Evolutionary conservation across 805 yeast genomes (phyloP), one percentile per base, ranked within the genome.

Genomic region (Candida caryicola): DNA sequence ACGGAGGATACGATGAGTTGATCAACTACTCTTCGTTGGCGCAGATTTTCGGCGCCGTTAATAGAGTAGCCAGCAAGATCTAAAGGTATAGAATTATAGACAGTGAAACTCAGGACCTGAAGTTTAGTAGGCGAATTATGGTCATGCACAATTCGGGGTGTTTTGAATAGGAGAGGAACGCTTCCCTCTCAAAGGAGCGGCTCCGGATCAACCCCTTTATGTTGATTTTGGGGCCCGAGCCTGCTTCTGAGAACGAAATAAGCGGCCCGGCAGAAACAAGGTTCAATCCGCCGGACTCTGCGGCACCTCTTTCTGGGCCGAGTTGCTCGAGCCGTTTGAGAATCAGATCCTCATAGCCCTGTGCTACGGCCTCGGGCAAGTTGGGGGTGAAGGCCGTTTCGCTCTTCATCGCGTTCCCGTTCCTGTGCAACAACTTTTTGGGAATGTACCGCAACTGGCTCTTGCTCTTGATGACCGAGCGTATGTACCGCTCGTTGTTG

Each of bases 381-480:
- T 41, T 29, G n/a, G 44, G 40, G 23, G 42, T 23, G 30, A 40
- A 32, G 14, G 43, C 29, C 19, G 40, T 17, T 25, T 45, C 23
- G 23, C 40, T 26, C 17, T 35, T 39, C 29, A 34, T 25, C 16
- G 34, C 31, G 23, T 30, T 34, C 8, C 35, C 34, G 31, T 36
- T 36, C 17, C 25, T 12, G 39, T 47, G 45, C 40, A 49, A 36
- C 31, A 50, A 49, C 44, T 63, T 63, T 36, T 52, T 41, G 4
- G 70, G 64, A 6, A 52, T 31, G 32, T 46, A 57, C 13, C 54
- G 50, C 13, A 43, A 38, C 46, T 55, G 55, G n/a, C 44, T 46
- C 23, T 48, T 47, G 4, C 40, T 44, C n/a, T 23, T 27, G 10
- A 46, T 41, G 17, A 56, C 45, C 14, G 31, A 37, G 3, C 51